Percentiles rank a stretch among this genome's conserved stretches.
Conservation (phyloP, 2,329 filamentous ascomycete species). For the Akanthomyces dipterigenus region DNA sequence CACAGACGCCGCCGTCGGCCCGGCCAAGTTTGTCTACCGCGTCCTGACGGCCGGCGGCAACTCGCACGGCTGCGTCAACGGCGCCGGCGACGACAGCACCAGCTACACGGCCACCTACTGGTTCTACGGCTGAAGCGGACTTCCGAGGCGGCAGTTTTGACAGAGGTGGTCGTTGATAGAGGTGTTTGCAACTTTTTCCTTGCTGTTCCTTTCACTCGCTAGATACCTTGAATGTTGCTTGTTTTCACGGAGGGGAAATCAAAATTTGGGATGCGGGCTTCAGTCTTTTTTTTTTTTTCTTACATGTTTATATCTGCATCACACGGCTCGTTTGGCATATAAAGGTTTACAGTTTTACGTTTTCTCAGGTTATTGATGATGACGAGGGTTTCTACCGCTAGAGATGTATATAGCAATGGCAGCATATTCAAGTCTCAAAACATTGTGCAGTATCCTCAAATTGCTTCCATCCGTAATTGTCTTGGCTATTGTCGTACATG, state of each 20-base stretch:
- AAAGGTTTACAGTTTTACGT: not conserved
- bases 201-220: slow-evolving; percentile 1
- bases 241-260: not conserved
- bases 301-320: not conserved
- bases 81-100: slow-evolving; percentile 41
- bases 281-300: not conserved
- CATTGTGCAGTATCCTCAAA: no score
- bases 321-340: slow-evolving; percentile 9
- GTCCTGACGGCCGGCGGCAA: slow-evolving; percentile 48
- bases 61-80: slow-evolving; percentile 34
- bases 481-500: no score
- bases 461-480: no score
- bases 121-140: slow-evolving; percentile 39
- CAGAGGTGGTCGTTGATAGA: not conserved
- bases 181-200: not conserved
- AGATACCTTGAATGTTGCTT: slow-evolving; percentile 8
- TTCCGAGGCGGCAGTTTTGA: not conserved
- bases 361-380: not conserved
- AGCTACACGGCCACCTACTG: slow-evolving; percentile 53
- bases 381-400: not conserved
- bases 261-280: not conserved
- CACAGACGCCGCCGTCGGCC: slow-evolving; percentile 30
- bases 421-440: not conserved
- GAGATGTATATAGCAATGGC: slow-evolving; percentile 5
- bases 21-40: slow-evolving; percentile 41